Conservation (phyloP, 1,284 basidiomycete species). For the Puccinia novopanici region DNA sequence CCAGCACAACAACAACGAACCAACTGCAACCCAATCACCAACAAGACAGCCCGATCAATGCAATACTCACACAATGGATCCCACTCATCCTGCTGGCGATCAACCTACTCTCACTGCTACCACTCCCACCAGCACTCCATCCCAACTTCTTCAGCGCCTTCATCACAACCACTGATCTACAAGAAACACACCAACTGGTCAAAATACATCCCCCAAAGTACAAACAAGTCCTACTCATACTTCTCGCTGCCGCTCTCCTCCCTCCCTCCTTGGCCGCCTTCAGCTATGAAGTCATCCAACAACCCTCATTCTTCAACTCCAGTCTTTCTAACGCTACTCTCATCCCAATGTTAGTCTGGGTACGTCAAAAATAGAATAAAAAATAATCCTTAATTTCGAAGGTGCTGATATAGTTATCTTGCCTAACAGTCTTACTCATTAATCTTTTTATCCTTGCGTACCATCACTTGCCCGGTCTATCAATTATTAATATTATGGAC, state of each 20-base stretch:
- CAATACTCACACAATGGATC: background rate
- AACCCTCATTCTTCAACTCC: background rate
- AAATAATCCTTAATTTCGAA: too few species aligned
- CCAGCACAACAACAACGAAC: background rate
- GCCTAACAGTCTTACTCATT: constrained; percentile 22
- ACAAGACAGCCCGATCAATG: background rate
- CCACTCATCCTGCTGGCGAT: constrained; percentile 9
- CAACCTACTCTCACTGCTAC: constrained; percentile 2
- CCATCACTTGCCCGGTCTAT: constrained; percentile 37
- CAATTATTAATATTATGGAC: constrained; percentile 35
- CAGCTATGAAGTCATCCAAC: constrained; percentile 9
- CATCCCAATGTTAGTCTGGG: constrained; percentile 25
- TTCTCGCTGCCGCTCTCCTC: background rate
- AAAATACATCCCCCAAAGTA: background rate
- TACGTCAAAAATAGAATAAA: background rate
- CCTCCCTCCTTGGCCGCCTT: constrained; percentile 7
- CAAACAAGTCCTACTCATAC: constrained; percentile 1
- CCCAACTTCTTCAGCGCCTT: constrained; percentile 6
- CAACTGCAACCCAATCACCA: background rate
- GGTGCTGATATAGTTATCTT: background rate
- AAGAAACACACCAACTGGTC: background rate
- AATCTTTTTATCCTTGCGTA: constrained; percentile 21
- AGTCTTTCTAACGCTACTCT: background rate
- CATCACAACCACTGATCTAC: background rate
- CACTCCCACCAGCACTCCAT: background rate